Evolutionary conservation across 768 basidiomycete species (phyloP).

Genomic region (Boletus vinaceobasis): DNA sequence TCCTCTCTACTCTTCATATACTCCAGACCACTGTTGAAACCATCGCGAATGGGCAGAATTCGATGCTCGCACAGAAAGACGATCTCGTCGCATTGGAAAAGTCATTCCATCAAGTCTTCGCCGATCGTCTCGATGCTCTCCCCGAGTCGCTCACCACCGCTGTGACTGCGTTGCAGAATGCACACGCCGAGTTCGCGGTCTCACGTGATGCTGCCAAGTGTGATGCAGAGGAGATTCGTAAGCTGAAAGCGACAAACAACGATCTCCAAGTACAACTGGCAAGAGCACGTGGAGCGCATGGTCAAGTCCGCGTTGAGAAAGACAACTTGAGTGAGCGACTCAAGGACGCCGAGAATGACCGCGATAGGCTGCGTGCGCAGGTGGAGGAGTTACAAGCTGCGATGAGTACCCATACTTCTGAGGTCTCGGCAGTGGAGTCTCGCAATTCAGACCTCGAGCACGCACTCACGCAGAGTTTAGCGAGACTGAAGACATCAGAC

Average conservation of each 20-base stretch:
- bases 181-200: constrained; percentile 58
- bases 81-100: constrained; percentile 51
- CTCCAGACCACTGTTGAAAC: constrained; percentile 50
- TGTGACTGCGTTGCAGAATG: constrained; percentile 53
- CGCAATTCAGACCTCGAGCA: constrained; percentile 64
- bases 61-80: constrained; percentile 43
- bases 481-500: constrained; percentile 70
- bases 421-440: constrained; percentile 45
- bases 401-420: constrained; percentile 41
- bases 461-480: constrained; percentile 68
- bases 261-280: constrained; percentile 71
- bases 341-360: constrained; percentile 55
- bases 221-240: constrained; percentile 69
- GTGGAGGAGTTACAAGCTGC: constrained; percentile 52
- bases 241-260: constrained; percentile 47
- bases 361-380: constrained; percentile 55
- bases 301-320: constrained; percentile 80
- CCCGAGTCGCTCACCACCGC: constrained; percentile 57
- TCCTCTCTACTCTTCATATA: constrained; percentile 37
- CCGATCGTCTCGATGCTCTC: constrained; percentile 52
- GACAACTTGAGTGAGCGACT: constrained; percentile 67
- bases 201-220: constrained; percentile 55
- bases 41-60: constrained; percentile 50
- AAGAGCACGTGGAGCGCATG: constrained; percentile 74
- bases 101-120: constrained; percentile 48